Conservation (phyloP, 2,329 filamentous ascomycete species). For the Lasiodiplodia theobromae region DNA sequence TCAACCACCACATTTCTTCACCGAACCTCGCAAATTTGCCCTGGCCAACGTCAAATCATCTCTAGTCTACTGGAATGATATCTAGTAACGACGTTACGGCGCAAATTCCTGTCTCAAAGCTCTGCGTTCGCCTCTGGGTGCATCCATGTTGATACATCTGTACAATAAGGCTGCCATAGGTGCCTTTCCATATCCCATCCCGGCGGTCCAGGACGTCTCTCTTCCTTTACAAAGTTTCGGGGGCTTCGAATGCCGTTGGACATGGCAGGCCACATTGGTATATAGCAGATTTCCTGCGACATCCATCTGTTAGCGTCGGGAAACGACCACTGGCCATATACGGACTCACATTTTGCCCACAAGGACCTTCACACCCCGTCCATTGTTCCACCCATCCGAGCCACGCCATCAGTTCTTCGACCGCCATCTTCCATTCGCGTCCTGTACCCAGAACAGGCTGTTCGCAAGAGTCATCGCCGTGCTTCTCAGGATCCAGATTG, state of each 20-base stretch:
- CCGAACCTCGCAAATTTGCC: too few relatives aligned
- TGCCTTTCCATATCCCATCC: conserved; percentile 21
- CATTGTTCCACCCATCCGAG: conserved; percentile 60
- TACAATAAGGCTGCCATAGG: conserved; percentile 35
- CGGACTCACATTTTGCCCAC: conserved; percentile 44
- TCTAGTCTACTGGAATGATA: not conserved
- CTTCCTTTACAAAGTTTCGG: not conserved
- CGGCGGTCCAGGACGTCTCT: not conserved
- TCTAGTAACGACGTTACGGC: not conserved
- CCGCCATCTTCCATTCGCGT: conserved; percentile 41
- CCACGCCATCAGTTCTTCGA: conserved; percentile 58
- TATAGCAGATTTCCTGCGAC: conserved; percentile 53
- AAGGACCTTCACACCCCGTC: conserved; percentile 50
- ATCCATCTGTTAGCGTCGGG: conserved; percentile 1
- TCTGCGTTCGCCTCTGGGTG: not conserved
- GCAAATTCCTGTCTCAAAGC: not conserved
- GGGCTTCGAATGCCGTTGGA: not conserved
- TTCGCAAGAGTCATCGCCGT: not conserved
- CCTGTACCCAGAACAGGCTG: not conserved
- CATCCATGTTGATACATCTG: conserved; percentile 21
- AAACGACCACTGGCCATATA: not conserved
- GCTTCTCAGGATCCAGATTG: conserved; percentile 32
- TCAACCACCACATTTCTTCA: not conserved
- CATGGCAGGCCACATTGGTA: conserved; percentile 59
- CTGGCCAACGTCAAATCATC: too few relatives aligned